Conservation (phyloP, 176 grass and related monocot genomes). For the Echinochloa phyllopogon region DNA sequence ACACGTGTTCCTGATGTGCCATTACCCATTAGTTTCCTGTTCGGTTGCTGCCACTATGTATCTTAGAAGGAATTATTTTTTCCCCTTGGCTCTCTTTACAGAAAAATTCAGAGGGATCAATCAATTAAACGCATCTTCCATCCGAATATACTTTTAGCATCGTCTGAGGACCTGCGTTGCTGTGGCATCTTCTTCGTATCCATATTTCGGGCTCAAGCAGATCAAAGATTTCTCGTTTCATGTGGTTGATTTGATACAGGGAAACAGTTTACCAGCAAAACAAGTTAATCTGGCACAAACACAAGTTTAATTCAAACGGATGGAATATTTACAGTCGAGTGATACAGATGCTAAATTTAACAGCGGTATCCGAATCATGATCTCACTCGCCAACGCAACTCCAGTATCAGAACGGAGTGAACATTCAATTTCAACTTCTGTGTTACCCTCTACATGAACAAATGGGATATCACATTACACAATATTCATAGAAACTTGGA, state of each 20-base stretch:
- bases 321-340: conserved; percentile 38
- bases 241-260: not conserved
- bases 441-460: conserved; percentile 15
- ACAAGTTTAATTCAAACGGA: conserved; percentile 8
- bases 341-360: conserved; percentile 16
- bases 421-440: conserved; percentile 1
- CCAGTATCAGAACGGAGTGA: conserved; percentile 15
- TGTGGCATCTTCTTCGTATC: not conserved
- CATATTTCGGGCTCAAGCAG: not conserved
- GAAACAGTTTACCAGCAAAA: not conserved
- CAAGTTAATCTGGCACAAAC: not conserved
- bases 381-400: not conserved
- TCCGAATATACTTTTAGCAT: not conserved
- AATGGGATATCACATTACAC: conserved; percentile 4
- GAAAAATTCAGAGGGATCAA: not conserved
- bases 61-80: conserved; percentile 32
- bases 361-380: conserved; percentile 7
- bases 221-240: not conserved
- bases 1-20: conserved; percentile 27
- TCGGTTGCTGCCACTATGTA: conserved; percentile 34
- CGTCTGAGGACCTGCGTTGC: not conserved
- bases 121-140: not conserved
- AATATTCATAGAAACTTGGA: conserved; percentile 76
- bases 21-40: conserved; percentile 40
- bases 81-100: not conserved